Conservation (phyloP, 805 yeast species). For the Schwanniomyces yamadae region DNA sequence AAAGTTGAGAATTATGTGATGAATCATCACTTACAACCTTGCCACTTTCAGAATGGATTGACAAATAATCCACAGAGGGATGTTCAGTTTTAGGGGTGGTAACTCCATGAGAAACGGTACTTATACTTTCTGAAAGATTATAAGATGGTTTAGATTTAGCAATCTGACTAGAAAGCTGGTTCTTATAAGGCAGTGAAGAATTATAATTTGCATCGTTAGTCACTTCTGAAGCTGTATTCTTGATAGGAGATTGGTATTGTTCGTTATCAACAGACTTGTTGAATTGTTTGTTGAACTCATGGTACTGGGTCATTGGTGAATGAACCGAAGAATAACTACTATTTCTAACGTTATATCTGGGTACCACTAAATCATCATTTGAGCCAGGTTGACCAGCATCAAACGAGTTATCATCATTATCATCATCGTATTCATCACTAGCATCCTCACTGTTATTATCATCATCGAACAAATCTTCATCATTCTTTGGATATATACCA, state of each 20-base stretch:
- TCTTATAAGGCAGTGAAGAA: conserved; percentile 15
- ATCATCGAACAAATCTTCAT: conserved; percentile 37
- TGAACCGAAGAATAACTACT: conserved; percentile 39
- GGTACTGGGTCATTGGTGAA: conserved; percentile 43
- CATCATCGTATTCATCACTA: conserved; percentile 20
- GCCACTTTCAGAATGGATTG: conserved; percentile 28
- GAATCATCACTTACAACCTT: conserved; percentile 16
- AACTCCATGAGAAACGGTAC: conserved; percentile 17
- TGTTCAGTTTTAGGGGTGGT: conserved; percentile 13
- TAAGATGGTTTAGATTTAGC: conserved; percentile 14
- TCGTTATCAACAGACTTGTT: conserved; percentile 20
- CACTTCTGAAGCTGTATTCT: conserved; percentile 9
- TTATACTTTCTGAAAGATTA: conserved; percentile 13
- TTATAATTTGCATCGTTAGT: conserved; percentile 20
- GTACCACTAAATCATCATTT: conserved; percentile 20
- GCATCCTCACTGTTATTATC: conserved; percentile 23
- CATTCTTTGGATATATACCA: conserved; percentile 36
- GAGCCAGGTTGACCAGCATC: conserved; percentile 11
- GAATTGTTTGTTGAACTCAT: conserved; percentile 41
- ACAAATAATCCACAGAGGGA: conserved; percentile 13
- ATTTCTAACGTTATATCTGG: conserved; percentile 27
- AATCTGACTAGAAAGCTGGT: conserved; percentile 7
- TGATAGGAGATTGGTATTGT: not conserved
- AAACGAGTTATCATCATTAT: conserved; percentile 20
- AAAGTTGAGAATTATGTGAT: conserved; percentile 15